Conservation (phyloP, 495 filamentous ascomycete genomes). For the Pseudomonodictys pantanalensis region DNA sequence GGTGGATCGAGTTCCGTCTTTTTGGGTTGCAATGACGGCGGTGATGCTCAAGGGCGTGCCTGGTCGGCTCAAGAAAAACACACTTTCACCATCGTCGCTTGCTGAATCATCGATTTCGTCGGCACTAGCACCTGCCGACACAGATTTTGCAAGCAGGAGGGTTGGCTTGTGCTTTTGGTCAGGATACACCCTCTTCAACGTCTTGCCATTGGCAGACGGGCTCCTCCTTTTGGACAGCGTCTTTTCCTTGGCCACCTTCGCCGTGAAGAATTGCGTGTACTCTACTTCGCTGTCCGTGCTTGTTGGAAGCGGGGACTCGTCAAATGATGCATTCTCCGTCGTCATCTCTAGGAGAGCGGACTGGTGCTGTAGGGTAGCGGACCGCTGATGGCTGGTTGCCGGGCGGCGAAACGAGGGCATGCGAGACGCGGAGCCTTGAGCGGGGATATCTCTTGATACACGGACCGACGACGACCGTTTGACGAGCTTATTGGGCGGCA, state of each 20-base stretch:
- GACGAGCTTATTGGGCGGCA: slow-evolving; percentile 77
- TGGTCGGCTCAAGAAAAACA: slow-evolving; percentile 35
- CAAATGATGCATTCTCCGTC: slow-evolving; percentile 24
- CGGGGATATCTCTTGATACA: slow-evolving; percentile 42
- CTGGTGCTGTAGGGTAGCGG: slow-evolving; percentile 62
- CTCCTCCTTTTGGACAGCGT: slow-evolving; percentile 31
- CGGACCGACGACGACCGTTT: slow-evolving; percentile 73
- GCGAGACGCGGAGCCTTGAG: slow-evolving; percentile 51
- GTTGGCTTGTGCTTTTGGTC: slow-evolving; percentile 38
- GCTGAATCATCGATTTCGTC: slow-evolving; percentile 38
- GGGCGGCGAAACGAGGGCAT: slow-evolving; percentile 66
- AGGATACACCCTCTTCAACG: slow-evolving; percentile 40
- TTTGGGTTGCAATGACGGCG: slow-evolving; percentile 18
- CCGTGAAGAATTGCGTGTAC: slow-evolving; percentile 40
- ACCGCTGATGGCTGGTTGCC: slow-evolving; percentile 83
- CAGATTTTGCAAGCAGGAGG: slow-evolving; percentile 34
- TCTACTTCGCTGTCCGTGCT: slow-evolving; percentile 17
- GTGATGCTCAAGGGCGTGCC: slow-evolving; percentile 31
- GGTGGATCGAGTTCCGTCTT: not conserved
- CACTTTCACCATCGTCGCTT: slow-evolving; percentile 32
- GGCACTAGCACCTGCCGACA: slow-evolving; percentile 25
- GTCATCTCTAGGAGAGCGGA: slow-evolving; percentile 27
- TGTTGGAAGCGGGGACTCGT: not conserved
- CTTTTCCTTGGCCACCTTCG: slow-evolving; percentile 33
- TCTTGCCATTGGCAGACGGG: slow-evolving; percentile 29